Evolutionary conservation across 2,329 filamentous ascomycete genomes (phyloP).

Genomic region (Trichoderma sp.): DNA sequence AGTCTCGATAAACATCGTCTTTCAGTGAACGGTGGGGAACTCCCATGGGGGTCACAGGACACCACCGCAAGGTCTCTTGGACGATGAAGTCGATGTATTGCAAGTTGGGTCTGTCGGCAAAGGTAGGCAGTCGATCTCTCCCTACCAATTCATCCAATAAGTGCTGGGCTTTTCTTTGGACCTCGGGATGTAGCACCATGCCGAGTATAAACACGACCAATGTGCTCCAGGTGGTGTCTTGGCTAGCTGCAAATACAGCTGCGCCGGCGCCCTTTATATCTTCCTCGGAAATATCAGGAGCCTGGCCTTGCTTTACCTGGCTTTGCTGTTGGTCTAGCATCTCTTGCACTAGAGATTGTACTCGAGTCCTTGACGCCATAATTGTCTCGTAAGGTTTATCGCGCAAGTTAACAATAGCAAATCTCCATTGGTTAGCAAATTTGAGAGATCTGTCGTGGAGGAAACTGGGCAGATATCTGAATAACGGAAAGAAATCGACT

Average conservation of each 20-base stretch:
- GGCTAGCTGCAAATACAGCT: constrained; percentile 46
- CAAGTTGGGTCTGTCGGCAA: constrained; percentile 43
- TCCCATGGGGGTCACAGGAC: constrained; percentile 45
- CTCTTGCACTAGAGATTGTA: constrained; percentile 29
- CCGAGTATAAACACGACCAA: constrained; percentile 45
- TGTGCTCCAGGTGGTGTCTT: constrained; percentile 44
- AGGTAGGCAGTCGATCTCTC: constrained; percentile 41
- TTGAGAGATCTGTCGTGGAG: constrained; percentile 31
- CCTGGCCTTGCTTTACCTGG: constrained; percentile 27
- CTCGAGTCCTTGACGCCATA: constrained; percentile 29
- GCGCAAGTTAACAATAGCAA: constrained; percentile 40
- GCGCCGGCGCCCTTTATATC: constrained; percentile 50
- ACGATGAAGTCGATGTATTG: constrained; percentile 45
- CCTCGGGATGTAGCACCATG: constrained; percentile 40
- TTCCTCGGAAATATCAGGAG: constrained; percentile 36
- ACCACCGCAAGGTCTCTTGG: constrained; percentile 45
- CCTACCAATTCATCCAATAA: constrained; percentile 49
- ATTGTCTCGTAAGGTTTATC: constrained; percentile 42
- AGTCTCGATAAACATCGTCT: constrained; percentile 56
- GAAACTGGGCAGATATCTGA: constrained; percentile 41
- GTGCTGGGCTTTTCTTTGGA: constrained; percentile 45
- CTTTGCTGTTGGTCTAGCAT: constrained; percentile 28
- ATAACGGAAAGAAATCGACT: constrained; percentile 48
- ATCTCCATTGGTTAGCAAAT: constrained; percentile 31
- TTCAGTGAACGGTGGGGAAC: constrained; percentile 53